Evolutionary conservation across 345 rosid species (phyloP).

Genomic region (Capsella bursapastoris): DNA sequence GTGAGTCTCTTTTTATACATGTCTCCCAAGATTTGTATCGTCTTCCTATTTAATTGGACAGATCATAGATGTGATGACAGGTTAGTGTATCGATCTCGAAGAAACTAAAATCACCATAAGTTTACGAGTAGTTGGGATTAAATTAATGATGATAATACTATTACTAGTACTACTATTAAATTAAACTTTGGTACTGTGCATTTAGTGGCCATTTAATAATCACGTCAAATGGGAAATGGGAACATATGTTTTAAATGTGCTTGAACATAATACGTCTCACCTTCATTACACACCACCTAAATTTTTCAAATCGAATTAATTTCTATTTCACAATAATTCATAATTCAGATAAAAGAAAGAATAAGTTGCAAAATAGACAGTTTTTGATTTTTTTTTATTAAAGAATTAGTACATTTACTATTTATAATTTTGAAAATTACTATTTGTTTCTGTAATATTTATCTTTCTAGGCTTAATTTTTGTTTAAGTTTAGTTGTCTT

Average conservation of each 20-base stretch:
- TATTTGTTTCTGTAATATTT: too few species aligned
- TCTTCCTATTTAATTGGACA: conserved; percentile 32
- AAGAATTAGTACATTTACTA: too few species aligned
- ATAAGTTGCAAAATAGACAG: too few species aligned
- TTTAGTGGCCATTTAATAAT: conserved; percentile 41
- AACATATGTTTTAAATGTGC: conserved; percentile 35
- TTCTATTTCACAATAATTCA: neutral
- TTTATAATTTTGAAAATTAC: too few species aligned
- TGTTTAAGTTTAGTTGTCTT: too few species aligned
- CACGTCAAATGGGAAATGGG: conserved; percentile 24
- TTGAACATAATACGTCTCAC: neutral
- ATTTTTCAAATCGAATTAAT: neutral
- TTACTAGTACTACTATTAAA: conserved; percentile 17
- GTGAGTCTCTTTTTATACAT: conserved; percentile 36
- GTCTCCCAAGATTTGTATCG: conserved; percentile 17
- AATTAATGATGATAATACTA: conserved; percentile 1
- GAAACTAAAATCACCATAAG: conserved; percentile 19
- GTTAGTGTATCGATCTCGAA: conserved; percentile 19
- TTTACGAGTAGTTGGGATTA: conserved; percentile 35
- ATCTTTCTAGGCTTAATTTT: too few species aligned
- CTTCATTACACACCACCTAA: conserved; percentile 27
- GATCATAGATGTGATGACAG: conserved; percentile 38
- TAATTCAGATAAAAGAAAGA: neutral
- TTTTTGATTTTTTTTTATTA: too few species aligned
- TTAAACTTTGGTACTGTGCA: conserved; percentile 32